Base-by-base conservation (phyloP, 148 eudicot species). In the Camellia sinensis region DNA sequence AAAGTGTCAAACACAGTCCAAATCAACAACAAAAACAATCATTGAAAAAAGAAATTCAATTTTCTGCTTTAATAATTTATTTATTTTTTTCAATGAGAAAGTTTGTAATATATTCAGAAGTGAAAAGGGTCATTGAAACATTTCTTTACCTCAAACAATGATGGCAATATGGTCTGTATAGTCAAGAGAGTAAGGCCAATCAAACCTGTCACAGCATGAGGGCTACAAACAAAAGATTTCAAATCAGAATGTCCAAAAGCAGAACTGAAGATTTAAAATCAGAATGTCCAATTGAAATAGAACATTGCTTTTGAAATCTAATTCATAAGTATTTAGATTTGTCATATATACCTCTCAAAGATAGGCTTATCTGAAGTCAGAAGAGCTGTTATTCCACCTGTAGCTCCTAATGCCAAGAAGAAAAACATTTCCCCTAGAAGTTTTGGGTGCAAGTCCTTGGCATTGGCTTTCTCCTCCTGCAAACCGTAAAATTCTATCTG, bases 321-420 rank as follows among this genome's bases (percentile, higher is more conserved):
- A 43, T 6, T 10, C 6, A 41, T 15, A 43, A 43, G 44, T 40
- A 69, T 0, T n/a, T 48, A 10, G 17, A n/a, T 43, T 68, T 44
- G 0, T 46, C 3, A 17, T 43, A n/a, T n/a, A 10, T 87, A 93
- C 98, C 99, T 95, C 84, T 95, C 99, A 10, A 95, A 82, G 85
- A 95, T 93, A 46, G 99, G 97, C 77, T 82, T 90, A 67, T 93
- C 94, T 2, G 97, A 93, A 61, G 97, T 95, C 70, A 95, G 91
- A 66, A 93, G 83, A 68, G 99, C 86, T 46, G 85, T 92, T 15
- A 93, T 67, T 19, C 98, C 98, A 21, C 98, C 97, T 7, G 96
- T 95, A 72, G 98, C 98, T 67, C 98, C 98, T 12, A 93, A 89
- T 75, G 96, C 97, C 60, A 93, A 95, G 90, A 95, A 95, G 92